Conservation (phyloP, 257 asterid genomes). For the Misopates orontium region DNA sequence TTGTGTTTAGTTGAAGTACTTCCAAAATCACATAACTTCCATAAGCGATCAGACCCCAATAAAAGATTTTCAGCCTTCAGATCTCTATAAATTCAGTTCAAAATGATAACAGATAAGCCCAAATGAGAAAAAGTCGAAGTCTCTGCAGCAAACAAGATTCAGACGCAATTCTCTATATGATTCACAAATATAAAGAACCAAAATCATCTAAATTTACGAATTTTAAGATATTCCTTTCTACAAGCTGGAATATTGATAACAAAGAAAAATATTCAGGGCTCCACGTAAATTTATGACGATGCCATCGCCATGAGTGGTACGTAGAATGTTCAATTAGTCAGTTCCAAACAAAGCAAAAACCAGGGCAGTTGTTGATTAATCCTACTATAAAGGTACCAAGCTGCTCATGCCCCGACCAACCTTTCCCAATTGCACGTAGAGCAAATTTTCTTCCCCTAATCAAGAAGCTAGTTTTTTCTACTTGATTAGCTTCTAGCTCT, state of each 20-base stretch:
- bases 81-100: constrained; percentile 59
- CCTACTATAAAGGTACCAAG: not conserved
- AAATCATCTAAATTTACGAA: not conserved
- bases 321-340: not conserved
- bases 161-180: constrained; percentile 1
- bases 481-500: not conserved
- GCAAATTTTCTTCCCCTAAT: not conserved
- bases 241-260: not conserved
- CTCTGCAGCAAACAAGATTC: constrained; percentile 24
- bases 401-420: not conserved
- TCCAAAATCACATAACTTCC: constrained; percentile 98
- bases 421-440: too few species aligned
- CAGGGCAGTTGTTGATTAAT: not conserved
- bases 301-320: constrained; percentile 15
- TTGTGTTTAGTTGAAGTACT: constrained; percentile 93
- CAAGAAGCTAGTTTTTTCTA: not conserved
- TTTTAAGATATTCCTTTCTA: constrained; percentile 15
- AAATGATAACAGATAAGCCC: constrained; percentile 23
- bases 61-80: constrained; percentile 96
- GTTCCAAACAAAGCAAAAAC: not conserved
- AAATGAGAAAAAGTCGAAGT: not conserved
- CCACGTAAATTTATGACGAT: not conserved
- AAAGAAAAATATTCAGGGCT: constrained; percentile 5
- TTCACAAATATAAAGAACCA: constrained; percentile 4
- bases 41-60: constrained; percentile 88